Conservation (phyloP, 805 yeast genomes). For the Myxozyma neotropica region DNA sequence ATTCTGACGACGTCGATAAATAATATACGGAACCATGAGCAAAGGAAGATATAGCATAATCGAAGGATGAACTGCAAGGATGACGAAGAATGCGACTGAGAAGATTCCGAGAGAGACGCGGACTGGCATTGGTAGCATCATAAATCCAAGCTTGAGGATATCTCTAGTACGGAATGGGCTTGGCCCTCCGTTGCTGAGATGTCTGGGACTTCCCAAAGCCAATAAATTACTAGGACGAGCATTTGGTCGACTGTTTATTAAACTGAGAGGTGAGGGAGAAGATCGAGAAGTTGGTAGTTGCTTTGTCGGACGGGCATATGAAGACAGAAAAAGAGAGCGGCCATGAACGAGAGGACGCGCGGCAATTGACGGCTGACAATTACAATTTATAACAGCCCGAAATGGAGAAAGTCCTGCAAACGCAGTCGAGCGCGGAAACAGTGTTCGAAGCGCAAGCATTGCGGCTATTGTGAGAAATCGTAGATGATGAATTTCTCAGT, state of each 20-base stretch:
- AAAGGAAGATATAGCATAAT: slow-evolving; percentile 24
- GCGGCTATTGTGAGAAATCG: neutral
- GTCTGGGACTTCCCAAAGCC: neutral
- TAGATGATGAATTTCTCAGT: neutral
- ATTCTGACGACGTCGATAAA: slow-evolving; percentile 16
- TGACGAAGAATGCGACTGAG: slow-evolving; percentile 10
- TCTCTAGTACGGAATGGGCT: neutral
- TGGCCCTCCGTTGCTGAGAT: neutral
- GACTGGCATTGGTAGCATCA: slow-evolving; percentile 20
- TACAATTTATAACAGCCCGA: neutral
- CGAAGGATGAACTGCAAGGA: slow-evolving; percentile 19
- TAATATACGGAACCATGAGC: slow-evolving; percentile 12
- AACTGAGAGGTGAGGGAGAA: neutral
- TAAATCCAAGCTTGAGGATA: neutral
- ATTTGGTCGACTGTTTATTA: slow-evolving; percentile 3
- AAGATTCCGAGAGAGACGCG: slow-evolving; percentile 20
- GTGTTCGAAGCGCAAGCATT: slow-evolving; percentile 1
- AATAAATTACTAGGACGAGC: neutral
- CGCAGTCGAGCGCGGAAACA: neutral
- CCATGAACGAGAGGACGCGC: neutral
- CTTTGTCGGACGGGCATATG: neutral
- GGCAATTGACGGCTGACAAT: no score
- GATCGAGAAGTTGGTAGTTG: neutral
- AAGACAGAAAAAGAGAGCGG: neutral
- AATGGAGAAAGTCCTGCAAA: neutral